A percentile compares a stretch with the other conserved stretches of the same genome.
These are phyloP conservation scores for Aspergillus nanangensis DNA, from an alignment of 495 filamentous ascomycete genomes.

Conservation along the genomic window DNA sequence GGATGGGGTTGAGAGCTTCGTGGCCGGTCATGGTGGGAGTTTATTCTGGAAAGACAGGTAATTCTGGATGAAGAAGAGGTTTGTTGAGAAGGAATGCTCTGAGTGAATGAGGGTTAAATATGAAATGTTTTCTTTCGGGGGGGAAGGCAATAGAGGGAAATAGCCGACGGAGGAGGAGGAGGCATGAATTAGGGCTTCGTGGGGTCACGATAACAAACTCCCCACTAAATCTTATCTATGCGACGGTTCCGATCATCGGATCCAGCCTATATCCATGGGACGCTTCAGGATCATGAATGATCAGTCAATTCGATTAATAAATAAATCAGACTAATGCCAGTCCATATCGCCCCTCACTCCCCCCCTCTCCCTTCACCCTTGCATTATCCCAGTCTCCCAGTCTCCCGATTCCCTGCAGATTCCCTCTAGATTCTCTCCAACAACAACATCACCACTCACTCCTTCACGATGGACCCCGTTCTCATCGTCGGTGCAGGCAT, in stretches of 20 bases:
- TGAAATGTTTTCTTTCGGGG: too few relatives aligned
- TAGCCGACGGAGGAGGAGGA: constrained; percentile 12
- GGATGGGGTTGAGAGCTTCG: constrained; percentile 29
- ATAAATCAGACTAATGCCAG: too few relatives aligned
- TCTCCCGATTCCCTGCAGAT: background rate
- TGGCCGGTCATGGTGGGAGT: constrained; percentile 1
- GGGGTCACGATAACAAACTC: too few relatives aligned
- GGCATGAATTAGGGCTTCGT: constrained; percentile 6
- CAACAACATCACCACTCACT: too few relatives aligned
- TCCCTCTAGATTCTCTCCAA: background rate
- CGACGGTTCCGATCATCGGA: constrained; percentile 19
- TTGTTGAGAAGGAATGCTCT: too few relatives aligned
- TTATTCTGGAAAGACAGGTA: background rate
- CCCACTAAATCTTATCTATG: constrained; percentile 23
- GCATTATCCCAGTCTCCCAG: background rate
- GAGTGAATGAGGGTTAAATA: background rate
- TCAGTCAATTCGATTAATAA: too few relatives aligned
- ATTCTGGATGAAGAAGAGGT: background rate
- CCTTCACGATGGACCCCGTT: constrained; percentile 34
- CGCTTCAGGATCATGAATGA: too few relatives aligned
- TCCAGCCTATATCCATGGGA: too few relatives aligned
- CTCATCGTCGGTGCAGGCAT: constrained; percentile 56
- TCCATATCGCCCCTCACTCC: too few relatives aligned
- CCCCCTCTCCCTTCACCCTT: too few relatives aligned
- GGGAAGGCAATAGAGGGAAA: background rate